These are phyloP conservation scores for Lactuca saligna DNA, from an alignment of 129 eudicot genomes.

Conservation along the genomic window DNA sequence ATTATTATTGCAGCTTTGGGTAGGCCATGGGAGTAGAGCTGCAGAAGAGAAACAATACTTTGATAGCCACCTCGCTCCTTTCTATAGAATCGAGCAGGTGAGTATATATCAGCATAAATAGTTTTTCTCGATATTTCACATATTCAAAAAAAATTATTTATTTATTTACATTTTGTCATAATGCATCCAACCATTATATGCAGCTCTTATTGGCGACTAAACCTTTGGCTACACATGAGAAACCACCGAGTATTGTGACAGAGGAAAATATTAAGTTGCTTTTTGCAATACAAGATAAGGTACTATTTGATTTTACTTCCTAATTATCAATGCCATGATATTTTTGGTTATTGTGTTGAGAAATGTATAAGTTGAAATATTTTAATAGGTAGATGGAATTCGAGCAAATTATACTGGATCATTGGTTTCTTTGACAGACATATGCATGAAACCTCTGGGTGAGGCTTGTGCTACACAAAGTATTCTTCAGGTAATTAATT, in stretches of 20 bases:
- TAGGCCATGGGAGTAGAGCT: slow-evolving; percentile 94
- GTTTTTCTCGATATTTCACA: neutral
- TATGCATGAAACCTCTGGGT: slow-evolving; percentile 94
- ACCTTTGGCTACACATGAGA: slow-evolving; percentile 54
- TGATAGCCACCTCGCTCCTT: slow-evolving; percentile 91
- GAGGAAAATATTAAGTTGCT: slow-evolving; percentile 81
- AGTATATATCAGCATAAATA: slow-evolving; percentile 9
- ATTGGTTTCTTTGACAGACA: slow-evolving; percentile 80
- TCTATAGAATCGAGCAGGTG: slow-evolving; percentile 98
- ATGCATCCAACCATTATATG: neutral
- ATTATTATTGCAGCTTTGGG: slow-evolving; percentile 82
- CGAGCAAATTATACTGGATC: slow-evolving; percentile 82
- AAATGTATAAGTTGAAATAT: slow-evolving; percentile 5
- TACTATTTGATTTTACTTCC: slow-evolving; percentile 25
- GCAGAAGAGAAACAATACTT: slow-evolving; percentile 90
- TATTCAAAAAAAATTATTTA: neutral
- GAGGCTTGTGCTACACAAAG: slow-evolving; percentile 97
- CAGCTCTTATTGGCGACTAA: slow-evolving; percentile 91
- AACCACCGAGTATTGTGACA: slow-evolving; percentile 73
- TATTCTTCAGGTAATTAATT: slow-evolving; percentile 79
- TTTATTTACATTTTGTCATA: neutral
- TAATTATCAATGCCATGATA: neutral
- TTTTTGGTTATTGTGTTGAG: slow-evolving; percentile 12
- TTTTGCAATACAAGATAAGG: slow-evolving; percentile 93
- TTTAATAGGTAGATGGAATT: slow-evolving; percentile 74